Conservation (phyloP, 2,329 filamentous ascomycete species). For the Calonectria pseudoturangicola region DNA sequence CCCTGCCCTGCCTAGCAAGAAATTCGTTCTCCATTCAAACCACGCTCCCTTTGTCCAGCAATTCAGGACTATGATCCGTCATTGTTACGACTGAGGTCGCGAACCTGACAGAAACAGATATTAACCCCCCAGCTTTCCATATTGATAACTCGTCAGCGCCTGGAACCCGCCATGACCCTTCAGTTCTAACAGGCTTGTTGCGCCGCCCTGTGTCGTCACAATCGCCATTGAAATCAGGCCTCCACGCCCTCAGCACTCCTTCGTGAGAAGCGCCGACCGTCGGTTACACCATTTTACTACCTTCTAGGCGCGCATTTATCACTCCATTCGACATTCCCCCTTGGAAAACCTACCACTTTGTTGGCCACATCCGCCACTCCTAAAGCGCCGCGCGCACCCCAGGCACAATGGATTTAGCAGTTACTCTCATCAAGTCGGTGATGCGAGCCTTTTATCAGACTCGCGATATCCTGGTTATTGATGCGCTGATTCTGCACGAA, state of each 20-base stretch:
- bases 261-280: neutral
- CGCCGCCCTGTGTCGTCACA: conserved; percentile 42
- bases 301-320: neutral
- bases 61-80: conserved; percentile 12
- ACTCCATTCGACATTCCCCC: neutral
- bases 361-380: conserved; percentile 1
- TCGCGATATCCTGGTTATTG: conserved; percentile 88
- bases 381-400: conserved; percentile 29
- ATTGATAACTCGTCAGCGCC: conserved; percentile 5
- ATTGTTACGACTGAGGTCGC: conserved; percentile 13
- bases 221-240: conserved; percentile 38
- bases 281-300: conserved; percentile 7
- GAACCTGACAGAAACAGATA: conserved; percentile 7
- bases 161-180: conserved; percentile 41
- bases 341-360: conserved; percentile 6
- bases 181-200: conserved; percentile 45
- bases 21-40: conserved; percentile 5
- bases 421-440: conserved; percentile 89
- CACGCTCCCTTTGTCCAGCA: conserved; percentile 11
- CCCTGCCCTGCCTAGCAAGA: conserved; percentile 7
- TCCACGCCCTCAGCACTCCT: conserved; percentile 26
- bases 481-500: conserved; percentile 90
- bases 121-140: neutral
- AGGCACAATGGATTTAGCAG: conserved; percentile 71
- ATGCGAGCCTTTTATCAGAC: conserved; percentile 91